Evolutionary conservation across 2,329 filamentous ascomycete species (phyloP).

Genomic region (Aspergillus awamori): DNA sequence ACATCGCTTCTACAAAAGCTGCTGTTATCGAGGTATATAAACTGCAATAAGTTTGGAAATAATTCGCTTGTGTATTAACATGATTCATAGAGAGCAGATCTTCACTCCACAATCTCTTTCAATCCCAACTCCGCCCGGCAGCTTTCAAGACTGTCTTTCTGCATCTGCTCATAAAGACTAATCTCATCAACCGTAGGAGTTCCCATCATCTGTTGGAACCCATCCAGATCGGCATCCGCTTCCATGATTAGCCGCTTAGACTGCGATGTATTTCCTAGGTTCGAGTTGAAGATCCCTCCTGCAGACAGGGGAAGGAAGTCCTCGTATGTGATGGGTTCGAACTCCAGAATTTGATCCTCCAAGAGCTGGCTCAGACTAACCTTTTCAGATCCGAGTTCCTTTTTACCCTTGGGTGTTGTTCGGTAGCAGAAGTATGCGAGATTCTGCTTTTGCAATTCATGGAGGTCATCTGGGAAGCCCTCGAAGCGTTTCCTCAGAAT

Average conservation of each 20-base stretch:
- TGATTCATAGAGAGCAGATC: neutral
- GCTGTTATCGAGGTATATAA: too few relatives aligned
- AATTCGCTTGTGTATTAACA: neutral
- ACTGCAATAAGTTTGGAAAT: neutral
- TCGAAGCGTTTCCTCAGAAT: slow-evolving; percentile 36
- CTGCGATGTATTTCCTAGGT: slow-evolving; percentile 32
- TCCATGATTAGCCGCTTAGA: slow-evolving; percentile 29
- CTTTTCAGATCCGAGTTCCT: neutral
- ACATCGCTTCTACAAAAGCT: too few relatives aligned
- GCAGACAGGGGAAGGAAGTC: slow-evolving; percentile 59
- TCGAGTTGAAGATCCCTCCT: slow-evolving; percentile 56
- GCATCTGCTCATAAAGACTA: slow-evolving; percentile 30
- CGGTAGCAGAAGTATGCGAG: slow-evolving; percentile 48
- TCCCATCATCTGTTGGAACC: slow-evolving; percentile 30
- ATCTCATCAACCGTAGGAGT: slow-evolving; percentile 30
- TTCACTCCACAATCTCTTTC: slow-evolving; percentile 3
- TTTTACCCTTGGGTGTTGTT: slow-evolving; percentile 19
- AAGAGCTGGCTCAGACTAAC: slow-evolving; percentile 37
- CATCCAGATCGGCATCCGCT: slow-evolving; percentile 31
- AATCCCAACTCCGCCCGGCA: slow-evolving; percentile 25
- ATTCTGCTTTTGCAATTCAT: slow-evolving; percentile 36
- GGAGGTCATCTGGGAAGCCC: slow-evolving; percentile 48
- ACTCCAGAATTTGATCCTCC: slow-evolving; percentile 35
- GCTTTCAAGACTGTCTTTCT: slow-evolving; percentile 26
- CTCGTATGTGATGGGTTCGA: slow-evolving; percentile 55